Percentiles rank a stretch among this genome's conserved stretches.
These are phyloP conservation scores for Arachis stenosperma DNA, from an alignment of 306 rosid genomes.

Conservation along the genomic window DNA sequence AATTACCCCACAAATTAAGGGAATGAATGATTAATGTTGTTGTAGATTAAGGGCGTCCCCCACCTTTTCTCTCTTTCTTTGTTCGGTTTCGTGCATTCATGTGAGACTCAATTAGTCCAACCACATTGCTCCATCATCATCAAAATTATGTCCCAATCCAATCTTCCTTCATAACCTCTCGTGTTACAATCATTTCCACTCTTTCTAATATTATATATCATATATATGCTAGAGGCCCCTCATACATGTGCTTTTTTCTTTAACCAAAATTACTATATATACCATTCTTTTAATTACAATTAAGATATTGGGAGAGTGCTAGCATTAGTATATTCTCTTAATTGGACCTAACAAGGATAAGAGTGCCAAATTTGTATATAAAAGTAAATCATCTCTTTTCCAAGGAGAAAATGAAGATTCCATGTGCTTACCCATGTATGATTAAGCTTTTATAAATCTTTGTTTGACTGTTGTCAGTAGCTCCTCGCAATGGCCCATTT, in stretches of 20 bases:
- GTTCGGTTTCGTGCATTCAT: slow-evolving; percentile 70
- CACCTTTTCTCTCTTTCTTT: slow-evolving; percentile 1
- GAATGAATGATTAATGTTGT: slow-evolving; percentile 8
- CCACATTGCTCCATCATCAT: slow-evolving; percentile 55
- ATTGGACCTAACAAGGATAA: slow-evolving; percentile 2
- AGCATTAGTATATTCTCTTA: neutral
- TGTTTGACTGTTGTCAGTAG: slow-evolving; percentile 35
- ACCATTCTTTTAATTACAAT: slow-evolving; percentile 16
- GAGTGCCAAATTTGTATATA: slow-evolving; percentile 33
- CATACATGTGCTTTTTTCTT: slow-evolving; percentile 41
- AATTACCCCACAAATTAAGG: slow-evolving; percentile 10
- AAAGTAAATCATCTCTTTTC: slow-evolving; percentile 37
- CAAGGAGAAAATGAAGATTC: slow-evolving; percentile 31
- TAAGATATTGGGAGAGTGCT: neutral
- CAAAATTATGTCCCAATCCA: slow-evolving; percentile 23
- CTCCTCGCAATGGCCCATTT: slow-evolving; percentile 31
- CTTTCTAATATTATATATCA: slow-evolving; percentile 36
- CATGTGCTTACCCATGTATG: slow-evolving; percentile 26
- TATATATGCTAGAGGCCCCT: slow-evolving; percentile 33
- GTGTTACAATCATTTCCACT: slow-evolving; percentile 46
- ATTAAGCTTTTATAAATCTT: slow-evolving; percentile 33
- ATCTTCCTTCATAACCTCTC: slow-evolving; percentile 36
- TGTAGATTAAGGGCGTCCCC: slow-evolving; percentile 27
- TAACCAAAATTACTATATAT: slow-evolving; percentile 30
- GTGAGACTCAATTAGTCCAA: slow-evolving; percentile 58